Evolutionary conservation across 257 asterid genomes (phyloP).

Genomic region (Solanum okadae): DNA sequence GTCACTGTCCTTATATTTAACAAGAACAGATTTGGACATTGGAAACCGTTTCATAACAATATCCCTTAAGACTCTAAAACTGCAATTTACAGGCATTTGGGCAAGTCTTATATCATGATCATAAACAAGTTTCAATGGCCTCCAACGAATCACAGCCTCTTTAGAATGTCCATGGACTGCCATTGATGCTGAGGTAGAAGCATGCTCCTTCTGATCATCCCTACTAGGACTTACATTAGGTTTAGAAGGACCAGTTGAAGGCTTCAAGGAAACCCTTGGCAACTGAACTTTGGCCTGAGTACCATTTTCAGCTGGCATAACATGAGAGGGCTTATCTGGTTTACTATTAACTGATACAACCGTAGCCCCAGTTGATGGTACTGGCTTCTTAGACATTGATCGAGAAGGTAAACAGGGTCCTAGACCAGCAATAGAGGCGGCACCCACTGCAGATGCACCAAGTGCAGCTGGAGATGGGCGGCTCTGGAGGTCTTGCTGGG

Average conservation of each 20-base stretch:
- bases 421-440: constrained; percentile 85
- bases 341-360: constrained; percentile 29
- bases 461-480: constrained; percentile 98
- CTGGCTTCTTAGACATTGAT: constrained; percentile 56
- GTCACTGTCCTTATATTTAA: constrained; percentile 72
- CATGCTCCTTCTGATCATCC: constrained; percentile 30
- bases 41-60: constrained; percentile 61
- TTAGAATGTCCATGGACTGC: constrained; percentile 46
- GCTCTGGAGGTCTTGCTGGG: constrained; percentile 75
- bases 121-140: constrained; percentile 78
- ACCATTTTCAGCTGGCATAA: constrained; percentile 41
- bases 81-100: constrained; percentile 72
- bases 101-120: constrained; percentile 88
- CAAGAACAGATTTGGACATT: constrained; percentile 64
- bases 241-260: constrained; percentile 43
- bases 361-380: constrained; percentile 14
- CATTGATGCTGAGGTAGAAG: constrained; percentile 6
- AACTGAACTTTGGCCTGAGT: constrained; percentile 36
- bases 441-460: constrained; percentile 94
- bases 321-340: constrained; percentile 46
- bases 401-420: constrained; percentile 91
- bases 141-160: constrained; percentile 25
- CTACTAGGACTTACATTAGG: constrained; percentile 18
- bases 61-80: constrained; percentile 56
- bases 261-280: constrained; percentile 69